Evolutionary conservation across 2,329 filamentous ascomycete species (phyloP), one percentile per base, ranked within the genome.

Genomic region (Didymella pomorum): DNA sequence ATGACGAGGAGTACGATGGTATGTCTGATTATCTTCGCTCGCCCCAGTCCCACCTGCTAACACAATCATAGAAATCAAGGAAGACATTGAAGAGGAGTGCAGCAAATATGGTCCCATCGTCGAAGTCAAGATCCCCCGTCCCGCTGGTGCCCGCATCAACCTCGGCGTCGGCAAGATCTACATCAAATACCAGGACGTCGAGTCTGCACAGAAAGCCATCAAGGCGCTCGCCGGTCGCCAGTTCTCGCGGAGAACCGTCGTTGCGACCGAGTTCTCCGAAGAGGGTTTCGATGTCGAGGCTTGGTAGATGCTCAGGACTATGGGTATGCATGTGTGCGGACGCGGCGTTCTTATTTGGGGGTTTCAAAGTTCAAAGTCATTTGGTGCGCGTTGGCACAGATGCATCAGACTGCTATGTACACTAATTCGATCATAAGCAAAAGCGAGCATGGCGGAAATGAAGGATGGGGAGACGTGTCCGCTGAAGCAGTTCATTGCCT

Each of bases 151-250:
- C 47, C 87, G 93, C 69, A 90, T 95, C 74, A 91, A 89, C 21
- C 86, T 92, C 28, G 95, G 95, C 45, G 93, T 99, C 21, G 95
- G 95, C 75, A 99, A 98, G 84, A 98, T 99, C 67, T 99, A 89
- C 75, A 89, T 99, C 81, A 98, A 97, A 77, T 99, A 92, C 73
- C 91, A 95, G 64, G 86, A 83, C 3, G 81, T 86, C 2, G 92
- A 93, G 49, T 87, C 89, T 9, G 91, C 94, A 20, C 89, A 90
- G 62, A 93, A 91, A 71, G 96, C 95, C 8, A 82, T 99, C 56
- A 88, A 89, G 70, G 89, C 92, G n/a, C 82, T 99, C 68, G 95
- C 96, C 28, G 95, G 95, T 45, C 86, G 96, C 65, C 97, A 98
- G 76, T 99, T 99, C 76, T 91, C 93, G 0, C 92, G 98, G 79